Base-by-base conservation (phyloP, 305 asterid species). In the Nicotiana rustica region DNA sequence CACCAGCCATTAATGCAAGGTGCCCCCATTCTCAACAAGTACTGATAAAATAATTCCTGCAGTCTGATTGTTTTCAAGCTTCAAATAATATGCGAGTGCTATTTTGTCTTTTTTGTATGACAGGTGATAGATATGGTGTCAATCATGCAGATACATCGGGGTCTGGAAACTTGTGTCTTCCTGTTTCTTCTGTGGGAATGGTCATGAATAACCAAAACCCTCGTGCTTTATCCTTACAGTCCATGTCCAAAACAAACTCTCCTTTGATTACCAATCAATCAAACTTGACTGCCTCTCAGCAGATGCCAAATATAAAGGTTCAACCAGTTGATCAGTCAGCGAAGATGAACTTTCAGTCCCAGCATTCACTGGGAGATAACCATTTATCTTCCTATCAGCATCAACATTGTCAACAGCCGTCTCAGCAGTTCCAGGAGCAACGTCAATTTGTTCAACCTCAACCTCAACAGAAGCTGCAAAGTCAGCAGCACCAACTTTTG, bases 41-140 rank as follows among this genome's bases (percentile, higher is more conserved):
- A 36, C 66, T 35, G 31, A 75, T 75, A 49, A 75, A 75, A 49
- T 55, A 52, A 75, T 29, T 75, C 29, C 47, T 52, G 66, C 66
- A 52, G 29, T 75, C 29, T 29, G 80, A 52, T 52, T 75, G 9
- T 55, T 75, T 52, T 29, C 80, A 52, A 75, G 47, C 80, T 75
- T 55, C n/a, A 75, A 29, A 52, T 29, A 8, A 17, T 49, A 7
- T 49, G 52, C 15, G 65, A 52, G 47, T 64, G 13, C 44, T 31
- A 33, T 60, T 31, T 17, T 31, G 75, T 49, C 68, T 49, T 8
- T 62, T 62, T 79, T 79, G 31, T 15, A 38, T 35, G 55, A 81
- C 97, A 96, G 99, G 95, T 82, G 96, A 93, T 87, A 92, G 91
- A 84, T 90, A 88, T 88, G 96, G 94, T 82, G 81, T 85, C 82